These are phyloP conservation scores for Paracorniculantispora psalliotae DNA, from an alignment of 2,329 filamentous ascomycete genomes.

Conservation along the genomic window DNA sequence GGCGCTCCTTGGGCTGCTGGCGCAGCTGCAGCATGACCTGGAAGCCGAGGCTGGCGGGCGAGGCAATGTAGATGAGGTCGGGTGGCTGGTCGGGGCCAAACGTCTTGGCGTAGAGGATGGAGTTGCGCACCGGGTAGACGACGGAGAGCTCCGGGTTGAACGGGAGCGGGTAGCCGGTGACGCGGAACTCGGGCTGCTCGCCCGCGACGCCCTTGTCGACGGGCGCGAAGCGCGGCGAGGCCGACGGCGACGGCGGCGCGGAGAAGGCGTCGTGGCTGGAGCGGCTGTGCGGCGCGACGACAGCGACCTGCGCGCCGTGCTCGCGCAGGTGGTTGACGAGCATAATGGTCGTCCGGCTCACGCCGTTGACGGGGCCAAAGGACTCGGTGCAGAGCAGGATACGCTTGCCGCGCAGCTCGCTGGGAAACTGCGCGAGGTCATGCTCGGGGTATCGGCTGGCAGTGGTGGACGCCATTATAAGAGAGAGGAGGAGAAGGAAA, in stretches of 20 bases:
- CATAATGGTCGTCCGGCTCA: slow-evolving; percentile 64
- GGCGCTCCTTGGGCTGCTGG: slow-evolving; percentile 49
- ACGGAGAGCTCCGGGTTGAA: slow-evolving; percentile 69
- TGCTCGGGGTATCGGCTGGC: slow-evolving; percentile 24
- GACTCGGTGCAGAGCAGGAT: slow-evolving; percentile 67
- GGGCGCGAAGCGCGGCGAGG: slow-evolving; percentile 28
- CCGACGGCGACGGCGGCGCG: slow-evolving; percentile 36
- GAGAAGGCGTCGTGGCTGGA: slow-evolving; percentile 51
- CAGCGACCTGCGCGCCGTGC: slow-evolving; percentile 60
- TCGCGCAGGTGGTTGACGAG: slow-evolving; percentile 61
- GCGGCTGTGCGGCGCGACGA: slow-evolving; percentile 59
- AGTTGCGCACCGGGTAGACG: slow-evolving; percentile 63
- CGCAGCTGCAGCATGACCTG: slow-evolving; percentile 65
- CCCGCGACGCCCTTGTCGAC: slow-evolving; percentile 16
- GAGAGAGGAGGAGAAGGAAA: too few relatives aligned
- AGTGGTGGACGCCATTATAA: slow-evolving; percentile 1
- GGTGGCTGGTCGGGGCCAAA: slow-evolving; percentile 49
- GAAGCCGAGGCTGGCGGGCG: slow-evolving; percentile 64
- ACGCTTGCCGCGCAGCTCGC: slow-evolving; percentile 51
- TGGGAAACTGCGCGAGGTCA: slow-evolving; percentile 42
- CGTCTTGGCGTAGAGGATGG: slow-evolving; percentile 53
- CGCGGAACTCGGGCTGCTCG: slow-evolving; percentile 46
- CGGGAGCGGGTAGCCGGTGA: slow-evolving; percentile 61
- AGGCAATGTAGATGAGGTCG: slow-evolving; percentile 65
- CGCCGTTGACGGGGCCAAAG: slow-evolving; percentile 69